Percentiles rank a stretch among this genome's conserved stretches.
Conservation (phyloP, 441 rosid genomes). For the Gossypium lobatum region DNA sequence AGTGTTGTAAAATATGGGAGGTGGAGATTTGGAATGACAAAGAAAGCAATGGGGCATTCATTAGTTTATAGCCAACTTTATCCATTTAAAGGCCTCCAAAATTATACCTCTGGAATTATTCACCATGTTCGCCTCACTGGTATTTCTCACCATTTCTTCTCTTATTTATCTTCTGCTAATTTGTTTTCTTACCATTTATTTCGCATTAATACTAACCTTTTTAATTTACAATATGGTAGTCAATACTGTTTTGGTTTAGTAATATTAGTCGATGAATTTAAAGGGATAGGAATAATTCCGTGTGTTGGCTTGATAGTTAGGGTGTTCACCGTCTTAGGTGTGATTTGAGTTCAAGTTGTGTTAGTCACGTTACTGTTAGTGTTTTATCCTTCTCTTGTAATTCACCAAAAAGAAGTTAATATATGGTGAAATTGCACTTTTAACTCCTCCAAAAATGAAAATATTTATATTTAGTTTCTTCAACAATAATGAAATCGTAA, state of each 20-base stretch:
- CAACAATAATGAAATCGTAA: too few species aligned
- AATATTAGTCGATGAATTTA: too few species aligned
- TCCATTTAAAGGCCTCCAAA: conserved; percentile 46
- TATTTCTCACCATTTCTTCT: conserved; percentile 10
- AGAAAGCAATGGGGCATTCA: conserved; percentile 34
- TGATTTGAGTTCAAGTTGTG: too few species aligned
- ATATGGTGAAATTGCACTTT: too few species aligned
- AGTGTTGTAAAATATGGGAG: conserved; percentile 41
- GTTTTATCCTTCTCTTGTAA: too few species aligned
- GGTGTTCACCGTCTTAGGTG: rapidly evolving
- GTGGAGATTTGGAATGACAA: conserved; percentile 7
- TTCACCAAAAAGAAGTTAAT: too few species aligned
- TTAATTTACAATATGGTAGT: neutral
- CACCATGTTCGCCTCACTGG: conserved; percentile 57
- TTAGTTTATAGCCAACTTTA: conserved; percentile 50
- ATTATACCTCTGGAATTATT: conserved; percentile 58
- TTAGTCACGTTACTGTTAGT: too few species aligned
- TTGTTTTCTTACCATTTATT: neutral
- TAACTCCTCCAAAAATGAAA: too few species aligned
- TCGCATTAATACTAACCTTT: neutral
- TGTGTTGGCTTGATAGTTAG: rapidly evolving
- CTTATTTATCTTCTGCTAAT: neutral
- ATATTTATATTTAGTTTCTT: too few species aligned
- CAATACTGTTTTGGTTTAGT: too few species aligned
- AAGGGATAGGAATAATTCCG: rapidly evolving